A percentile compares a stretch with the other conserved stretches of the same genome.
These are phyloP conservation scores for Colletotrichum sp. DNA, from an alignment of 2,329 filamentous ascomycete species.

Conservation along the genomic window DNA sequence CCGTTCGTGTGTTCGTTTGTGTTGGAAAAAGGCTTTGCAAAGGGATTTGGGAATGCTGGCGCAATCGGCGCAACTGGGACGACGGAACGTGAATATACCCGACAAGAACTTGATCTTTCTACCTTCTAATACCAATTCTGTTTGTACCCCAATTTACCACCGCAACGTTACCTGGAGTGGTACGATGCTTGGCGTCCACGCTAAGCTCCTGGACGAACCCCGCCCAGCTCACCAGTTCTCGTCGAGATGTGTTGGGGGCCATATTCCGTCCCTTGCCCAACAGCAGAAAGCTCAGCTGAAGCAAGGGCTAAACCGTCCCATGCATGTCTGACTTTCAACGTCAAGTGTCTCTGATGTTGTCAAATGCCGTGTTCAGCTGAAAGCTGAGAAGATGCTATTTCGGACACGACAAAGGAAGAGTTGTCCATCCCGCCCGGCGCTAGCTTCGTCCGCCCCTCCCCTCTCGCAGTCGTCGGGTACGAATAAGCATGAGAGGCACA, in stretches of 20 bases:
- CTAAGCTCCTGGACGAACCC: neutral
- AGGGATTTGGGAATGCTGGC: neutral
- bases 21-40: neutral
- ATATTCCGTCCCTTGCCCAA: neutral
- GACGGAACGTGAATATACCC: slow-evolving; percentile 13
- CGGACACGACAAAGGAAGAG: neutral
- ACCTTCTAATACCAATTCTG: neutral
- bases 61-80: neutral
- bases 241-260: neutral
- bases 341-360: neutral
- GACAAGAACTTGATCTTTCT: neutral
- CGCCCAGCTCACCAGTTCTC: neutral
- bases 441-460: neutral
- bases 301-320: neutral
- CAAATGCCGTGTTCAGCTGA: neutral
- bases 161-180: neutral
- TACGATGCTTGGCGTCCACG: neutral
- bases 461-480: neutral
- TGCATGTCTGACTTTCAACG: neutral
- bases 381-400: neutral
- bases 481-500: neutral
- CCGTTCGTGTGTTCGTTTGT: neutral
- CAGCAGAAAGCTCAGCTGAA: neutral
- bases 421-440: neutral
- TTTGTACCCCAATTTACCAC: neutral